Percentiles rank a stretch among this genome's conserved stretches.
These are phyloP conservation scores for Lepidium aucheri DNA, from an alignment of 345 rosid genomes.

Conservation along the genomic window DNA sequence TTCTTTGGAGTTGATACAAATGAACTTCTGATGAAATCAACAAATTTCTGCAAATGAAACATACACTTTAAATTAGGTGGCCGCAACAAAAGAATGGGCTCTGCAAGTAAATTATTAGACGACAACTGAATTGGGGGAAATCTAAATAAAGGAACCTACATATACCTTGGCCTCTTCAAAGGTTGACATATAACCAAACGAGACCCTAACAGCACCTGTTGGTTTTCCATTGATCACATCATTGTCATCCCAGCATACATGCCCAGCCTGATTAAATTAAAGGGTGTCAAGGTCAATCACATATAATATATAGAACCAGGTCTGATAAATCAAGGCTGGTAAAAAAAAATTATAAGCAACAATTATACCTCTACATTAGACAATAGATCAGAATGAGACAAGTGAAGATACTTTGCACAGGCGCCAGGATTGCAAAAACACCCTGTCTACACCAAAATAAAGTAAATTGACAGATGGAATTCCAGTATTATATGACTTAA, in stretches of 20 bases:
- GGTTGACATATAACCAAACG: slow-evolving; percentile 95
- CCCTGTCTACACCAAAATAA: slow-evolving; percentile 75
- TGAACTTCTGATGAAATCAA: slow-evolving; percentile 58
- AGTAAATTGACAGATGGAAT: background rate
- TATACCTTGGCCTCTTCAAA: slow-evolving; percentile 88
- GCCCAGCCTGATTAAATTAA: slow-evolving; percentile 63
- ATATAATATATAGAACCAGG: background rate
- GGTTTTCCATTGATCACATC: slow-evolving; percentile 81
- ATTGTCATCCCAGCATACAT: slow-evolving; percentile 94
- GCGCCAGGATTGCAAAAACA: slow-evolving; percentile 99
- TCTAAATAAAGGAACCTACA: slow-evolving; percentile 1
- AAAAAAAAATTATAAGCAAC: background rate
- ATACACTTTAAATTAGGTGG: background rate
- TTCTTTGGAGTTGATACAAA: slow-evolving; percentile 43
- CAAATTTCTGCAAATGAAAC: slow-evolving; percentile 47
- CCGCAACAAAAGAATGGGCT: background rate
- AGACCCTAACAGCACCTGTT: slow-evolving; percentile 88
- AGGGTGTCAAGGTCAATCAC: slow-evolving; percentile 2
- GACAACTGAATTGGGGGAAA: background rate
- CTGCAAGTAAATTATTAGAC: background rate
- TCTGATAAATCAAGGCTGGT: background rate
- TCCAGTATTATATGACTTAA: background rate
- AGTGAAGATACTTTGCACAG: slow-evolving; percentile 86
- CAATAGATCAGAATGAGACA: slow-evolving; percentile 78
- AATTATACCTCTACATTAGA: slow-evolving; percentile 69